Evolutionary conservation across 768 basidiomycete species (phyloP).

Genomic region (Erythrobasidium yunnanense): DNA sequence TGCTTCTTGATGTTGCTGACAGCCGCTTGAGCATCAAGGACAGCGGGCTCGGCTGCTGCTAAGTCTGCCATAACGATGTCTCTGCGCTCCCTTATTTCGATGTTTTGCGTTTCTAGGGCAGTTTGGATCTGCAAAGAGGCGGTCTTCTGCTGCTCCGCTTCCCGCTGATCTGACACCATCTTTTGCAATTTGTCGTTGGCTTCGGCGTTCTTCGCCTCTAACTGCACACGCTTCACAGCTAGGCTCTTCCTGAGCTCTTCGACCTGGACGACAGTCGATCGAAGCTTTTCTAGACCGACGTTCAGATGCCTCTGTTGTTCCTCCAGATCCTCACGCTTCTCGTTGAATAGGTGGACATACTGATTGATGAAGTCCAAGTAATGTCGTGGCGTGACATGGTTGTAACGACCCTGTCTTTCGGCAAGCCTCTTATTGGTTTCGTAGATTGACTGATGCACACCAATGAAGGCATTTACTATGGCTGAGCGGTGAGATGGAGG

Average conservation of each 20-base stretch:
- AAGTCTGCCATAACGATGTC: constrained; percentile 87
- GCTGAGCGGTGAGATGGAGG: constrained; percentile 86
- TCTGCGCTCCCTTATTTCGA: constrained; percentile 72
- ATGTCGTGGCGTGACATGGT: constrained; percentile 92
- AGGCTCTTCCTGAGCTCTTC: constrained; percentile 91
- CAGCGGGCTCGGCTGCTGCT: constrained; percentile 94
- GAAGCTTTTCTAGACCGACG: constrained; percentile 91
- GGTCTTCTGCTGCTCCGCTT: constrained; percentile 94
- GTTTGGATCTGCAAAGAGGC: constrained; percentile 94
- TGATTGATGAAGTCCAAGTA: constrained; percentile 98
- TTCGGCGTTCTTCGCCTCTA: constrained; percentile 84
- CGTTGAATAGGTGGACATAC: constrained; percentile 84
- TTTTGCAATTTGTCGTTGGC: constrained; percentile 94
- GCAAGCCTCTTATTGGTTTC: constrained; percentile 79
- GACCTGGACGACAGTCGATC: constrained; percentile 89
- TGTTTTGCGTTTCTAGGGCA: constrained; percentile 81
- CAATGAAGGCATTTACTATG: constrained; percentile 83
- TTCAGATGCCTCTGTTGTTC: constrained; percentile 98
- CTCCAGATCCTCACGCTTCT: constrained; percentile 93
- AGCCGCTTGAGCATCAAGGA: constrained; percentile 85
- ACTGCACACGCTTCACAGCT: constrained; percentile 80
- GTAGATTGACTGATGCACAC: constrained; percentile 79
- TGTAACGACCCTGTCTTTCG: constrained; percentile 85
- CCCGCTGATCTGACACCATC: constrained; percentile 97
- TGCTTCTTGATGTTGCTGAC: constrained; percentile 93